These are phyloP conservation scores for Capsella rubella DNA, from an alignment of 441 rosid species.

Conservation along the genomic window DNA sequence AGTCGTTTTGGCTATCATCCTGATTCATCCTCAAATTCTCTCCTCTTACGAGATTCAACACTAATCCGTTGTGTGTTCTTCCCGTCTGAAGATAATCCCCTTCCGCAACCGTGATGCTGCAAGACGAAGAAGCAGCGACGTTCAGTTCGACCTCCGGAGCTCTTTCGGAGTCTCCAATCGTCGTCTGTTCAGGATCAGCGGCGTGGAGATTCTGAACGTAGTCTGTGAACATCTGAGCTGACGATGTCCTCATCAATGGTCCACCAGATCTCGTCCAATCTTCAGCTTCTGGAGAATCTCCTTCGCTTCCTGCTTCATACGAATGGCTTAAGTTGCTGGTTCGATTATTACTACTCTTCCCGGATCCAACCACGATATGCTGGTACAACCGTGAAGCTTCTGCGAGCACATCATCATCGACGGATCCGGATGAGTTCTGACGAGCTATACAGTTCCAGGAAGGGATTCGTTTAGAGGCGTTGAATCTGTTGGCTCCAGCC, in stretches of 20 bases:
- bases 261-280: constrained; percentile 98
- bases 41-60: constrained; percentile 75
- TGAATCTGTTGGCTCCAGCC: constrained; percentile 57
- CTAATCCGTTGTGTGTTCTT: constrained; percentile 65
- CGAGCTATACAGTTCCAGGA: constrained; percentile 99
- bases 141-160: constrained; percentile 40
- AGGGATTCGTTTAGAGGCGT: constrained; percentile 87
- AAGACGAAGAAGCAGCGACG: not conserved
- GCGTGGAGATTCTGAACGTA: constrained; percentile 71
- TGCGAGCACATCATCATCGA: constrained; percentile 66
- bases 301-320: constrained; percentile 74
- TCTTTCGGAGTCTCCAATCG: not conserved
- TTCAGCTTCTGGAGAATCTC: constrained; percentile 63
- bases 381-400: constrained; percentile 67
- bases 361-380: constrained; percentile 49
- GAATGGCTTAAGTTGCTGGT: constrained; percentile 21
- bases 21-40: constrained; percentile 53
- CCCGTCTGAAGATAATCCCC: constrained; percentile 89
- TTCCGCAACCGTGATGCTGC: constrained; percentile 72
- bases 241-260: constrained; percentile 90
- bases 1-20: constrained; percentile 35
- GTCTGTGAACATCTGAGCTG: constrained; percentile 77
- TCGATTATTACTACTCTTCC: constrained; percentile 49
- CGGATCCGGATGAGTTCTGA: constrained; percentile 91
- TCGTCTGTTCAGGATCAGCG: constrained; percentile 50